A percentile compares a stretch with the other conserved stretches of the same genome.
These are phyloP conservation scores for Podospora anserina DNA, from an alignment of 495 filamentous ascomycete genomes.

Conservation along the genomic window DNA sequence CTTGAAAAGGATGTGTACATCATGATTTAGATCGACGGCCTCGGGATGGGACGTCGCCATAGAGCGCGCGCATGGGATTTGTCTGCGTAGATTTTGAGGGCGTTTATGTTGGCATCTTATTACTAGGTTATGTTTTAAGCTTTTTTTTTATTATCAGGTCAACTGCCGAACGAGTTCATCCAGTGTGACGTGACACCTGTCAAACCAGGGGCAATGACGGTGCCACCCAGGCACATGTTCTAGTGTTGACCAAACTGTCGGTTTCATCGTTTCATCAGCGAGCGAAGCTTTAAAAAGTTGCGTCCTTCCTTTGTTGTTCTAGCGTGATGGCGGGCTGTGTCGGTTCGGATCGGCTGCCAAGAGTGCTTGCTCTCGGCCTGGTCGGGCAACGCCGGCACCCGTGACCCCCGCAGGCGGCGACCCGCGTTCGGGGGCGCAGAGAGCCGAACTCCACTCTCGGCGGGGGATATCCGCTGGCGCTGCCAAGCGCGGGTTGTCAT, in stretches of 20 bases:
- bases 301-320: neutral
- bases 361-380: neutral
- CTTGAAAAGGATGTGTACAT: slow-evolving; percentile 4
- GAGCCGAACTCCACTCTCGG: neutral
- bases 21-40: slow-evolving; percentile 1
- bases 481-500: slow-evolving; percentile 4
- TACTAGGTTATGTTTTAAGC: neutral
- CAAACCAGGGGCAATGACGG: neutral
- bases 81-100: neutral
- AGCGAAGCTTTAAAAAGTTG: neutral
- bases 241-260: neutral
- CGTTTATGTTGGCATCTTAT: neutral
- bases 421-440: slow-evolving; percentile 3
- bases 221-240: neutral
- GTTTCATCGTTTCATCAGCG: neutral
- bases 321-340: neutral
- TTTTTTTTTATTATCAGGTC: neutral
- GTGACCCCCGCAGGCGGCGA: neutral
- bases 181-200: neutral
- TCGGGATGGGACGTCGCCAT: slow-evolving; percentile 2
- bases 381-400: slow-evolving; percentile 3
- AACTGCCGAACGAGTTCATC: neutral
- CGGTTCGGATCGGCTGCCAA: slow-evolving; percentile 3
- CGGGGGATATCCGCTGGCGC: neutral
- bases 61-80: slow-evolving; percentile 1